Conservation (phyloP, 352 stramenopile genomes). For the Aphanomyces invadans region DNA sequence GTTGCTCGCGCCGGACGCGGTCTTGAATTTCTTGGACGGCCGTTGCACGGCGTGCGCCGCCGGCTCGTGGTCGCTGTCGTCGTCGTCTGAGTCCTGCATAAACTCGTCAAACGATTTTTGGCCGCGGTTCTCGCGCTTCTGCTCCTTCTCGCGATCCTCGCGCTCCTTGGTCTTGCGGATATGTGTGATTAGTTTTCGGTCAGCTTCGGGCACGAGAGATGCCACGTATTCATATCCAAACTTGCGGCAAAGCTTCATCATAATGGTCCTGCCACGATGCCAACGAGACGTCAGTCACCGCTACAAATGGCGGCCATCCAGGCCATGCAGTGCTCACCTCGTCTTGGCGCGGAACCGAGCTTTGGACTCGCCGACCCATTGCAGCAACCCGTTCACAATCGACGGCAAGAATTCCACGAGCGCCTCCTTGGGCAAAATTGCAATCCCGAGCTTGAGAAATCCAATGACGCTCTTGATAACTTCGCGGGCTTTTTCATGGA, state of each 20-base stretch:
- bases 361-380: constrained; percentile 92
- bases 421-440: constrained; percentile 81
- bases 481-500: constrained; percentile 92
- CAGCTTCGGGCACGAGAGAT: constrained; percentile 82
- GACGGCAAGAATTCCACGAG: constrained; percentile 87
- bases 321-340: constrained; percentile 22
- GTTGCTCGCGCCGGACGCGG: constrained; percentile 54
- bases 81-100: constrained; percentile 74
- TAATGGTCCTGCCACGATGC: constrained; percentile 82
- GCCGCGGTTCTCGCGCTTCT: constrained; percentile 49
- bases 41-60: constrained; percentile 33
- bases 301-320: no score
- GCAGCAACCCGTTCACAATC: constrained; percentile 87
- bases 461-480: constrained; percentile 95
- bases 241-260: constrained; percentile 92
- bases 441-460: constrained; percentile 94
- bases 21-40: constrained; percentile 50
- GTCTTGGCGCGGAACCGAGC: constrained; percentile 93
- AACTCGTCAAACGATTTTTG: constrained; percentile 69
- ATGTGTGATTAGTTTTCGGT: constrained; percentile 89
- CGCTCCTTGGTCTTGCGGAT: constrained; percentile 94
- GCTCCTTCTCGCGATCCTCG: constrained; percentile 81
- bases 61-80: constrained; percentile 57
- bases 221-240: constrained; percentile 90
- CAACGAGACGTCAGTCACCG: not conserved